phyloP scores from a whole-genome alignment of 2,329 filamentous ascomycete genomes.

The Blumeria graminis region DNA sequence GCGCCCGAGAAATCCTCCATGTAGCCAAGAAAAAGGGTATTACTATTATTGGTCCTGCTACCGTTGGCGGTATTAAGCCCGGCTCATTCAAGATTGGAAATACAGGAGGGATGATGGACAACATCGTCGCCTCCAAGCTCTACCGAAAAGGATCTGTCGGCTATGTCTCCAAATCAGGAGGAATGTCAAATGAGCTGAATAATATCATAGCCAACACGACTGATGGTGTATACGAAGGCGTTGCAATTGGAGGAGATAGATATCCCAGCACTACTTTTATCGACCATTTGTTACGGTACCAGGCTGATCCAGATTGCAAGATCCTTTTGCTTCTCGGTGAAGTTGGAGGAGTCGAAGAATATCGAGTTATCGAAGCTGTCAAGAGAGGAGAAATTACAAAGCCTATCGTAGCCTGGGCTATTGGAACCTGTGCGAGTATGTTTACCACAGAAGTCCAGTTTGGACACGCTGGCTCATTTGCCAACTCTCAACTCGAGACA shows the following conservation, averaged over 20 bases:
- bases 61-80: conserved; percentile 97
- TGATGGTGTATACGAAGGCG: conserved; percentile 96
- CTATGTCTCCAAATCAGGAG: conserved; percentile 98
- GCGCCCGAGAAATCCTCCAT: conserved; percentile 92
- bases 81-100: conserved; percentile 99
- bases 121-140: conserved; percentile 98
- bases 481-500: conserved; percentile 98
- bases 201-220: conserved; percentile 95
- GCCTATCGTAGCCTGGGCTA: conserved; percentile 97
- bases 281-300: conserved; percentile 90
- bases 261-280: conserved; percentile 99
- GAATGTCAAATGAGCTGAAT: conserved; percentile 99
- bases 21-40: conserved; percentile 96
- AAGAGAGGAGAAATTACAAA: conserved; percentile 90
- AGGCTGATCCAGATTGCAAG: conserved; percentile 94
- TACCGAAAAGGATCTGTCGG: conserved; percentile 98
- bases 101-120: conserved; percentile 99
- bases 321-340: conserved; percentile 89
- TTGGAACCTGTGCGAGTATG: conserved; percentile 97
- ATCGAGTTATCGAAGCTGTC: conserved; percentile 96
- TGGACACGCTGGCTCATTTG: conserved; percentile 92
- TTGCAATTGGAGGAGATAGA: conserved; percentile 96
- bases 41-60: conserved; percentile 95
- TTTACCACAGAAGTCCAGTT: conserved; percentile 99
- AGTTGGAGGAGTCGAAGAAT: conserved; percentile 98